A percentile compares a stretch with the other conserved stretches of the same genome.
phyloP scores from a whole-genome alignment of 495 filamentous ascomycete genomes.

The Monascus purpureus region DNA sequence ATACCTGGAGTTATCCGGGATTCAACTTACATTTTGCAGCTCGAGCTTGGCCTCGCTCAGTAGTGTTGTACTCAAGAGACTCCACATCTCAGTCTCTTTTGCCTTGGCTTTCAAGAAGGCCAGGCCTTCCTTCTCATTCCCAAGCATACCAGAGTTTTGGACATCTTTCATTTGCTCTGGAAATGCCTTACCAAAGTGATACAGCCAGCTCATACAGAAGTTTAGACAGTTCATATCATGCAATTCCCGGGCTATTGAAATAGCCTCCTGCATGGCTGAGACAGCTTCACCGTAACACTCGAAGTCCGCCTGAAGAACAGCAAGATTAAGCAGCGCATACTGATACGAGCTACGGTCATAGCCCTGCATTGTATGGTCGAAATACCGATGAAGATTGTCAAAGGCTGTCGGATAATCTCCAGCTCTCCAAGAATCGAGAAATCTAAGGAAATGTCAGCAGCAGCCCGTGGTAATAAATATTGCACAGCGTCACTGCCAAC shows the following conservation, averaged over 20 bases:
- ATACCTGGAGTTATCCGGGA: background rate
- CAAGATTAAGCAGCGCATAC: slow-evolving; percentile 88
- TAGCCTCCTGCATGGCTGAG: slow-evolving; percentile 81
- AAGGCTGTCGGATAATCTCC: slow-evolving; percentile 85
- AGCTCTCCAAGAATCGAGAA: slow-evolving; percentile 79
- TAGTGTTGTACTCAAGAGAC: slow-evolving; percentile 68
- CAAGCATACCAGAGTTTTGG: slow-evolving; percentile 57
- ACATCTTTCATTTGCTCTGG: slow-evolving; percentile 59
- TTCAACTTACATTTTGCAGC: slow-evolving; percentile 41
- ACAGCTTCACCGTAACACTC: slow-evolving; percentile 86
- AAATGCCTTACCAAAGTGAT: slow-evolving; percentile 80
- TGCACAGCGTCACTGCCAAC: slow-evolving; percentile 24
- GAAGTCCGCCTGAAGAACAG: slow-evolving; percentile 90
- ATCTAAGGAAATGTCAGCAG: slow-evolving; percentile 31
- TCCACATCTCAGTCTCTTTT: slow-evolving; percentile 79
- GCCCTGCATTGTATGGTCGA: slow-evolving; percentile 92
- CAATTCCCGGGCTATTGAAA: slow-evolving; percentile 82
- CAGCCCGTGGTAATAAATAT: background rate
- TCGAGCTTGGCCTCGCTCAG: slow-evolving; percentile 76
- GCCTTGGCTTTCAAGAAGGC: slow-evolving; percentile 77
- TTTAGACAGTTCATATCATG: slow-evolving; percentile 86
- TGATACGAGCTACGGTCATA: slow-evolving; percentile 81
- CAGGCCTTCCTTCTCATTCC: slow-evolving; percentile 68
- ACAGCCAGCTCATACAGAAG: slow-evolving; percentile 94
- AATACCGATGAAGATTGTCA: slow-evolving; percentile 87